Evolutionary conservation across 192 early-diverging fungal genomes (phyloP).

Genomic region (Gryganskiella cystojenkinii): DNA sequence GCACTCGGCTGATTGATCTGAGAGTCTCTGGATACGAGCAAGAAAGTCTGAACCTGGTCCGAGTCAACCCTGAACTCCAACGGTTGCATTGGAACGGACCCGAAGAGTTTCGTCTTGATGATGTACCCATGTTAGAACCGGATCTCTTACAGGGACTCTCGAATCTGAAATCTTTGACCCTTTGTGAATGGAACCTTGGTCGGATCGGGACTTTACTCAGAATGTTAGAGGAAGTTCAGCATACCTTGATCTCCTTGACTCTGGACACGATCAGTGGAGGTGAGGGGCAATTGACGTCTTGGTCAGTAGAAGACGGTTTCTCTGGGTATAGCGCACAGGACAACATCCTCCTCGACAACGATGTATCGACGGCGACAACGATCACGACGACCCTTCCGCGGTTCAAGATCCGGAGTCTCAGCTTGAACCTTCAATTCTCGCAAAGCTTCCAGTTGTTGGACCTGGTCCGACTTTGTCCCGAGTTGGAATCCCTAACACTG

Average conservation of each 20-base stretch:
- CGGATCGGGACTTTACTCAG: background rate
- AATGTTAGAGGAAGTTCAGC: background rate
- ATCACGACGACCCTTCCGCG: background rate
- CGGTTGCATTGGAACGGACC: background rate
- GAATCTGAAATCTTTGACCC: background rate
- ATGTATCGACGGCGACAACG: background rate
- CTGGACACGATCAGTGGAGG: background rate
- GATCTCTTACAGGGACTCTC: background rate
- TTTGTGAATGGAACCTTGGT: slow-evolving; percentile 10
- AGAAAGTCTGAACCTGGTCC: background rate
- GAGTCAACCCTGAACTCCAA: background rate
- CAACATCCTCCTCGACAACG: background rate
- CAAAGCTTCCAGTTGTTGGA: background rate
- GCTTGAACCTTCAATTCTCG: slow-evolving; percentile 6
- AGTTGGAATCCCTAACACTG: background rate
- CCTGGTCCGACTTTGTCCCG: slow-evolving; percentile 7
- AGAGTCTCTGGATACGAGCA: slow-evolving; percentile 1
- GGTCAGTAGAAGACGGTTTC: no score
- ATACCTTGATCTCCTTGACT: background rate
- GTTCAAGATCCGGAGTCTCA: background rate
- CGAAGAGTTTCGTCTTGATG: background rate
- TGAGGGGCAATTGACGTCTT: background rate
- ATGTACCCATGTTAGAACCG: background rate
- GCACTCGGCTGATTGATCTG: slow-evolving; percentile 8
- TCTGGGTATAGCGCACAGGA: no score